Evolutionary conservation across 805 yeast species (phyloP).

Genomic region (Pichia gijzeniarum): DNA sequence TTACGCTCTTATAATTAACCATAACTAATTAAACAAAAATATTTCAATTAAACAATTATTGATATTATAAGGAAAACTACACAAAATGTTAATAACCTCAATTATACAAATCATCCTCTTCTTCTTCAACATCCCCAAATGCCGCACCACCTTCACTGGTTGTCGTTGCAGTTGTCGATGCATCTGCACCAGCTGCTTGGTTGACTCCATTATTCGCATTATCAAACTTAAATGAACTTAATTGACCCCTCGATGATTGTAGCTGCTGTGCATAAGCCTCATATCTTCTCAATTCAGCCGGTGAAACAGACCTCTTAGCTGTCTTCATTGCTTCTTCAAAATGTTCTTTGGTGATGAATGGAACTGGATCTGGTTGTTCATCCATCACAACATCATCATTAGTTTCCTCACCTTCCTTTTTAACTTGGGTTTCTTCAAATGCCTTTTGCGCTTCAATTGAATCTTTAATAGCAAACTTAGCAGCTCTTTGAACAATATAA

Average conservation of each 20-base stretch:
- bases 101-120: constrained; percentile 40
- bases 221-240: constrained; percentile 80
- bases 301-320: constrained; percentile 94
- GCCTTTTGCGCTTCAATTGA: constrained; percentile 77
- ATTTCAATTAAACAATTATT: neutral
- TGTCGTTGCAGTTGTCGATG: constrained; percentile 20
- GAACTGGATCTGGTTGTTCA: constrained; percentile 89
- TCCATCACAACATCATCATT: constrained; percentile 45
- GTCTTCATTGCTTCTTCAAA: constrained; percentile 99
- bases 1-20: neutral
- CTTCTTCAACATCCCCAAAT: constrained; percentile 45
- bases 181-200: constrained; percentile 20
- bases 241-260: constrained; percentile 93
- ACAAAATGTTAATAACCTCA: constrained; percentile 9
- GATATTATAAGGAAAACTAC: neutral
- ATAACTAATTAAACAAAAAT: neutral
- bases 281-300: constrained; percentile 95
- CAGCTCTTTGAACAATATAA: constrained; percentile 97
- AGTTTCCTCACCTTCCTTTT: constrained; percentile 34
- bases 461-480: constrained; percentile 97
- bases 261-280: constrained; percentile 97
- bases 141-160: constrained; percentile 33
- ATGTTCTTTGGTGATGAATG: constrained; percentile 87
- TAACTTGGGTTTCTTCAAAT: constrained; percentile 46
- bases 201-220: constrained; percentile 11